Base-by-base conservation (phyloP, 352 stramenopile genomes). In the Blastocystis sp. region DNA sequence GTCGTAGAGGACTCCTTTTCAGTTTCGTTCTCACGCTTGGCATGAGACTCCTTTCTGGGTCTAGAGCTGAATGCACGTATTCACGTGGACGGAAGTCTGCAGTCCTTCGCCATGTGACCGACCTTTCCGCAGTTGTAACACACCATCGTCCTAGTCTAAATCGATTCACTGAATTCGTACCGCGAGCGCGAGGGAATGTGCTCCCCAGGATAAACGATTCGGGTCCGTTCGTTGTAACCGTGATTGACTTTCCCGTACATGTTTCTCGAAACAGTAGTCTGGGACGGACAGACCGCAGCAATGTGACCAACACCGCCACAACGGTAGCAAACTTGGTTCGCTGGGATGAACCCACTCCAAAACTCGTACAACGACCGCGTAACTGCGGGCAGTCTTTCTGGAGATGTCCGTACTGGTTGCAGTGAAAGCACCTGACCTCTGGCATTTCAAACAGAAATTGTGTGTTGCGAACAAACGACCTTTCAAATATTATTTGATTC, bases 281-380 rank as follows among this genome's bases (percentile, higher is more conserved):
- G 32, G 11, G 69, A 81, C 1, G 69, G 49, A 64, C 69, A 81
- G 1, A 63, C 44, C 4, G 69, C 69, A 42, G 69, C 69, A 40
- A 81, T 64, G 29, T 81, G 69, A 16, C 69, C 69, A 44, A 59
- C 29, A 44, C 69, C 69, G 32, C 48, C 48, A 61, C 69, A 81
- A 24, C 61, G 34, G 38, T 81, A 81, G 46, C 69, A 81, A 51
- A 29, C 27, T 48, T 63, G 27, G 18, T 44, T 64, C 18, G 38
- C 69, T 81, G 21, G 42, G 32, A 24, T 48, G 14, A 46, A 72
- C 21, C 29, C 14, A 8, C 4, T 21, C 4, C 21, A 27, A 7
- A 4, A 27, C 40, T 32, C 14, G 9, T 32, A 72, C 61, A 6
- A 48, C 29, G 27, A 7, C 61, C 4, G 9, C 21, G 16, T 18